Conservation (phyloP, 2,329 filamentous ascomycete species). For the Neonectria magnoliae region DNA sequence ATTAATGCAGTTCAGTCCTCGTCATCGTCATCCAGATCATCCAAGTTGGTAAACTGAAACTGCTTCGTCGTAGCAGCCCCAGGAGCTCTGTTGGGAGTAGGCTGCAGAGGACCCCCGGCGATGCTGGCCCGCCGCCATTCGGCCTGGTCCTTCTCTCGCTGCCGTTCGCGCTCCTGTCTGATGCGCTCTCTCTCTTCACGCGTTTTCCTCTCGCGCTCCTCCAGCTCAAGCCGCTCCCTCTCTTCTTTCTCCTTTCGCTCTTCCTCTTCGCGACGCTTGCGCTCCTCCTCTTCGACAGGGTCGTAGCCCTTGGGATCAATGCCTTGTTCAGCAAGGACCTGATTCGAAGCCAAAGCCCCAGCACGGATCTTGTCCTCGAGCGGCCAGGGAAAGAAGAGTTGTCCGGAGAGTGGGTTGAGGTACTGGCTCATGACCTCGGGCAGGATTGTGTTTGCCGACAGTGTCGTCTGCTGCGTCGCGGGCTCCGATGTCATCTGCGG, state of each 20-base stretch:
- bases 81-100: constrained; percentile 40
- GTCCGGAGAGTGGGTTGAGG: constrained; percentile 65
- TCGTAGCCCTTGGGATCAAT: constrained; percentile 70
- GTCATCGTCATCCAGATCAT: constrained; percentile 63
- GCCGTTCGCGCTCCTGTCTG: constrained; percentile 55
- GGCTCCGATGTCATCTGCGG: constrained; percentile 43
- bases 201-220: constrained; percentile 55
- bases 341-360: constrained; percentile 73
- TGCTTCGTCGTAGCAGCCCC: constrained; percentile 57
- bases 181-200: constrained; percentile 52
- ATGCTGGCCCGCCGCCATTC: constrained; percentile 54
- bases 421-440: constrained; percentile 60
- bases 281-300: constrained; percentile 64
- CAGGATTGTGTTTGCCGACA: constrained; percentile 53
- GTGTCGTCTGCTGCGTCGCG: constrained; percentile 47
- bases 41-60: constrained; percentile 65
- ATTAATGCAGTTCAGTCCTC: constrained; percentile 43
- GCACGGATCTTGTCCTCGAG: constrained; percentile 73
- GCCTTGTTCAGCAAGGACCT: constrained; percentile 69
- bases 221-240: constrained; percentile 56
- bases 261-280: constrained; percentile 61
- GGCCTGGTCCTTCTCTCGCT: constrained; percentile 54
- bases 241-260: constrained; percentile 59
- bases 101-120: constrained; percentile 36
- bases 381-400: constrained; percentile 82